Evolutionary conservation across 164 flowering plant genomes (phyloP), one percentile per base, ranked within the genome.

Genomic region (Malania oleifera): DNA sequence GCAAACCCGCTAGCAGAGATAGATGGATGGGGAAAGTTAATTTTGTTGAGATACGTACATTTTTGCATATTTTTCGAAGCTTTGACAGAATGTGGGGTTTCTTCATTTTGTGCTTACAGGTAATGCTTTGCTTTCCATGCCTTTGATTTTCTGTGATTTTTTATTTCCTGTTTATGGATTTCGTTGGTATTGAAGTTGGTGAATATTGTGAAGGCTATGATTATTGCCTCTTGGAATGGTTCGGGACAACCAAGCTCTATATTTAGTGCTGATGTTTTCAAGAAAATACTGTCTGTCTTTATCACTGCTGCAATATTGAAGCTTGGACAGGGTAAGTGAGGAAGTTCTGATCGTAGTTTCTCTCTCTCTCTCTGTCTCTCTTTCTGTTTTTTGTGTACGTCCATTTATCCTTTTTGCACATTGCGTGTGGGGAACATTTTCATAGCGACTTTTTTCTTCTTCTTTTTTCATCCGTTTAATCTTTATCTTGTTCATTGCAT

Each of bases 61-160:
- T 77, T 72, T 89, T 87, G 95, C 98, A 92, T 68, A 40, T 89
- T 47, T 92, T 87, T 63, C 73, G 96, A 80, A 92, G 98, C 70
- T 92, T 89, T 67, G 96, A 89, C 67, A 76, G 96, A 55, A 84
- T 92, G 96, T 92, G 98, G 98, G 76, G 80, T 54, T 92, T 92
- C 67, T 84, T 84, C 29, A 82, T 92, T 54, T 72, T 92, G 63
- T 77, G 84, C 62, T 75, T 92, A 69, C 96, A 92, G 92, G 98
- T 87, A 70, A 57, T 28, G 24, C 6, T 8, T 8, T 49, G 4
- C 31, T 25, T 41, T 1, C 65, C 14, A n/a, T 70, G 24, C 7
- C 20, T 5, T 17, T 49, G 27, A 2, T 54, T 43, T 35, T 38
- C 8, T 34, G n/a, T 6, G 2, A 23, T 41, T 51, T 6, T 62